These are phyloP conservation scores for Salix exigua DNA, from an alignment of 345 rosid genomes.

Conservation along the genomic window DNA sequence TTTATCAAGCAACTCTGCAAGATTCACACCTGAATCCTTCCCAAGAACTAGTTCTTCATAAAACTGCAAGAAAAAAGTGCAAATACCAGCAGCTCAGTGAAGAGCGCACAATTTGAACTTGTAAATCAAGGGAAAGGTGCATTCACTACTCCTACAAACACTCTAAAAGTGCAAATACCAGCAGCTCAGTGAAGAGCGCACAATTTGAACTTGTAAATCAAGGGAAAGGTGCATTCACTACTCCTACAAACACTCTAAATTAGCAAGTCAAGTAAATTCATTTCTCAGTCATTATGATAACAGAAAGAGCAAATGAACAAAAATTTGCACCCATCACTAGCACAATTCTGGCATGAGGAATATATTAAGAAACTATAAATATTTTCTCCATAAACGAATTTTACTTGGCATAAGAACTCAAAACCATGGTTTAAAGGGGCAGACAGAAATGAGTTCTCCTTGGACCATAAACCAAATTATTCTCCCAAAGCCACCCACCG, in stretches of 20 bases:
- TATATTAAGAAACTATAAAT: not conserved
- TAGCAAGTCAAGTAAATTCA: not conserved
- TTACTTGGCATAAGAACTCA: not conserved
- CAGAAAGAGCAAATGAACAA: not conserved
- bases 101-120: not conserved
- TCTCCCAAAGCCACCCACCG: not conserved
- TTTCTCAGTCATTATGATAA: not conserved
- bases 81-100: not conserved
- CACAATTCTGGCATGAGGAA: not conserved
- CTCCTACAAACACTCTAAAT: not conserved
- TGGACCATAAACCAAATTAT: not conserved
- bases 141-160: not conserved
- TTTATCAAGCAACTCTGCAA: conserved; percentile 39
- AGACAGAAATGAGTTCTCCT: not conserved
- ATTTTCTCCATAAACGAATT: not conserved
- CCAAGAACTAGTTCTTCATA: conserved; percentile 72
- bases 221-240: not conserved
- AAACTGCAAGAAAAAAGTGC: conserved; percentile 44
- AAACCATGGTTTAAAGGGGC: not conserved
- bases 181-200: not conserved
- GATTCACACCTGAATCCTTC: conserved; percentile 33
- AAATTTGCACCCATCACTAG: not conserved
- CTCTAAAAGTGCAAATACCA: not conserved
- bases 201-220: not conserved
- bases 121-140: not conserved